These are phyloP conservation scores for Raffaelea ambrosiae DNA, from an alignment of 2,329 filamentous ascomycete genomes.

Conservation along the genomic window DNA sequence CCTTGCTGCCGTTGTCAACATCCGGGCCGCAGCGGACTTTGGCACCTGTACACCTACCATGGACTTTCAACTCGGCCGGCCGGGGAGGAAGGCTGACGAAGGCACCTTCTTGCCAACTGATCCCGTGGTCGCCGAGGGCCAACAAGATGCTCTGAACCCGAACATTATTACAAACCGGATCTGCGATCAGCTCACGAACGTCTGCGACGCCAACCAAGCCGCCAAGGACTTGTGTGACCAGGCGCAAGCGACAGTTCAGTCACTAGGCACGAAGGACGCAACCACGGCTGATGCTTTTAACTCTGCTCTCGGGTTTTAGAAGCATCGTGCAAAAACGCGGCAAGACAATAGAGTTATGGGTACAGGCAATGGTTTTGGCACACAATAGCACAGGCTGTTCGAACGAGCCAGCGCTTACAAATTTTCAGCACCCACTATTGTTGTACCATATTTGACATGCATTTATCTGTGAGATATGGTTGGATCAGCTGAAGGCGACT, in stretches of 20 bases:
- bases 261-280: conserved; percentile 38
- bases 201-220: conserved; percentile 48
- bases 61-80: conserved; percentile 47
- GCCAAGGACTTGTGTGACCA: conserved; percentile 38
- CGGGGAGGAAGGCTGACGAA: conserved; percentile 39
- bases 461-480: no score
- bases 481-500: no score
- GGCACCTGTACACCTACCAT: conserved; percentile 41
- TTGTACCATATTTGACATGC: no score
- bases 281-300: conserved; percentile 42
- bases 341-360: not conserved
- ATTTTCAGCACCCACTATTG: no score
- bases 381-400: no score
- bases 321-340: not conserved
- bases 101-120: conserved; percentile 52
- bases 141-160: conserved; percentile 47
- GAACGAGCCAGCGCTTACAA: no score
- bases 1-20: no score
- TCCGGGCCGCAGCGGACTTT: conserved; percentile 31
- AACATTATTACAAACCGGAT: conserved; percentile 57
- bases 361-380: not conserved
- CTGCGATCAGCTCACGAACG: conserved; percentile 52
- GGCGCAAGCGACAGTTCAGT: conserved; percentile 40
- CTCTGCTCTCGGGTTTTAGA: conserved; percentile 24
- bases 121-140: conserved; percentile 42